Percentiles rank a stretch among this genome's conserved stretches.
Conservation (phyloP, 805 yeast genomes). For the Torulaspora quercuum region DNA sequence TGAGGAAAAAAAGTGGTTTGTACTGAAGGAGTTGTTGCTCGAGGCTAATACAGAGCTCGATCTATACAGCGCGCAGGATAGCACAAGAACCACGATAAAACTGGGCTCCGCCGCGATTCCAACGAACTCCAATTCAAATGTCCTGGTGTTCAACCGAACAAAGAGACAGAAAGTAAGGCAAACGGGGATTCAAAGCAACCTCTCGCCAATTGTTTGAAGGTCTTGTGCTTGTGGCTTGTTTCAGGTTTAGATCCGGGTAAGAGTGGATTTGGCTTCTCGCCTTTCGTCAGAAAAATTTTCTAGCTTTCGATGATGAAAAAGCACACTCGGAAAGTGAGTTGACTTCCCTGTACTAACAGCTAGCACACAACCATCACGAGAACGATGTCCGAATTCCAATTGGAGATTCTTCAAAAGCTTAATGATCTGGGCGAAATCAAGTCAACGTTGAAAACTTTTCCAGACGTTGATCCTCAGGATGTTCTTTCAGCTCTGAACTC, state of each 20-base stretch:
- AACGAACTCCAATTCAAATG: slow-evolving; percentile 19
- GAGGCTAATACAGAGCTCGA: slow-evolving; percentile 36
- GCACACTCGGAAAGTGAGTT: too few species aligned
- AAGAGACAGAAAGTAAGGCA: slow-evolving; percentile 15
- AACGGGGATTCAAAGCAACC: slow-evolving; percentile 1
- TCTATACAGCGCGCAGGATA: slow-evolving; percentile 28
- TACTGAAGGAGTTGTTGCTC: slow-evolving; percentile 31
- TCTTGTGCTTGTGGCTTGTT: too few species aligned
- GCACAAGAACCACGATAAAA: slow-evolving; percentile 11
- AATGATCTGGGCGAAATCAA: slow-evolving; percentile 59
- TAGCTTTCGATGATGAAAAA: too few species aligned
- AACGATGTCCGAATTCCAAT: slow-evolving; percentile 68
- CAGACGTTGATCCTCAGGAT: slow-evolving; percentile 57
- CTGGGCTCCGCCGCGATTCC: slow-evolving; percentile 19
- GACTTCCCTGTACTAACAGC: too few species aligned
- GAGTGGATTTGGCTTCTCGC: not conserved
- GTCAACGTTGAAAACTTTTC: slow-evolving; percentile 68
- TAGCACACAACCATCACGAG: too few species aligned
- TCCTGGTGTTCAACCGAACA: slow-evolving; percentile 22
- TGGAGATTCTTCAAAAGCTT: slow-evolving; percentile 59
- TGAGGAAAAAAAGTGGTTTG: slow-evolving; percentile 34
- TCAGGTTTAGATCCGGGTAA: too few species aligned
- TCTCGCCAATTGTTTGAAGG: slow-evolving; percentile 2
- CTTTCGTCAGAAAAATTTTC: slow-evolving; percentile 4
- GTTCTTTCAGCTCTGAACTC: slow-evolving; percentile 85